Evolutionary conservation across 306 rosid genomes (phyloP).

Genomic region (Chamaecrista fasciculata): DNA sequence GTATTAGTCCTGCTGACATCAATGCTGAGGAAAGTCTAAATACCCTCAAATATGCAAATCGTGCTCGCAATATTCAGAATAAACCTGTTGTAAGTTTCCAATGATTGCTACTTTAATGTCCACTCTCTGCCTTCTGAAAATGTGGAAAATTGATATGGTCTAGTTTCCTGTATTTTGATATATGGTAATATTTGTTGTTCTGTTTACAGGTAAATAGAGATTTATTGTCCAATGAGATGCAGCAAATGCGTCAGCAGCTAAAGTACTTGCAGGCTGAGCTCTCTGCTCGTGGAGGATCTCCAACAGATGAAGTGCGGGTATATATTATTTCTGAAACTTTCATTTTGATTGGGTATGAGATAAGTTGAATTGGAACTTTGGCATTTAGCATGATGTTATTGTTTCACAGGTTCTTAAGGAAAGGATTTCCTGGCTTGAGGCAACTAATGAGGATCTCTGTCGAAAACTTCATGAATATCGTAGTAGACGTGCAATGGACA

Average conservation of each 20-base stretch:
- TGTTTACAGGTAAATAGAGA: slow-evolving; percentile 69
- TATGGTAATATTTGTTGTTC: slow-evolving; percentile 25
- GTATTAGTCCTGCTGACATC: slow-evolving; percentile 83
- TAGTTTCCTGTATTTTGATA: slow-evolving; percentile 12
- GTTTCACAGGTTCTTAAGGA: slow-evolving; percentile 60
- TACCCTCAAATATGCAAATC: slow-evolving; percentile 87
- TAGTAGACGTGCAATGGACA: slow-evolving; percentile 59
- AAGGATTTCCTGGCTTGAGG: slow-evolving; percentile 74
- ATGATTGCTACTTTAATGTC: slow-evolving; percentile 6
- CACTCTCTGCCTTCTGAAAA: slow-evolving; percentile 17
- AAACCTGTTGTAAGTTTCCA: slow-evolving; percentile 73
- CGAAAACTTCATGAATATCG: slow-evolving; percentile 71
- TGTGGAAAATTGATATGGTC: slow-evolving; percentile 10
- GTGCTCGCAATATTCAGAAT: slow-evolving; percentile 90
- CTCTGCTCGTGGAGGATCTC: slow-evolving; percentile 57
- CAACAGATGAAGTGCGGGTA: slow-evolving; percentile 71
- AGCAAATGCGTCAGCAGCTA: slow-evolving; percentile 73
- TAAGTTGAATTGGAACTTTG: slow-evolving; percentile 7
- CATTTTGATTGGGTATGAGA: slow-evolving; percentile 5
- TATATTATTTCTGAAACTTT: slow-evolving; percentile 9
- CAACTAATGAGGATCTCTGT: slow-evolving; percentile 59
- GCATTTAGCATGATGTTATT: slow-evolving; percentile 30
- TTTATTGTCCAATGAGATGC: slow-evolving; percentile 76
- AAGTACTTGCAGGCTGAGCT: slow-evolving; percentile 78
- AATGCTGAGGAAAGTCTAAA: slow-evolving; percentile 80